phyloP scores from a whole-genome alignment of 352 stramenopile species.

The Pythium myriotylum region DNA sequence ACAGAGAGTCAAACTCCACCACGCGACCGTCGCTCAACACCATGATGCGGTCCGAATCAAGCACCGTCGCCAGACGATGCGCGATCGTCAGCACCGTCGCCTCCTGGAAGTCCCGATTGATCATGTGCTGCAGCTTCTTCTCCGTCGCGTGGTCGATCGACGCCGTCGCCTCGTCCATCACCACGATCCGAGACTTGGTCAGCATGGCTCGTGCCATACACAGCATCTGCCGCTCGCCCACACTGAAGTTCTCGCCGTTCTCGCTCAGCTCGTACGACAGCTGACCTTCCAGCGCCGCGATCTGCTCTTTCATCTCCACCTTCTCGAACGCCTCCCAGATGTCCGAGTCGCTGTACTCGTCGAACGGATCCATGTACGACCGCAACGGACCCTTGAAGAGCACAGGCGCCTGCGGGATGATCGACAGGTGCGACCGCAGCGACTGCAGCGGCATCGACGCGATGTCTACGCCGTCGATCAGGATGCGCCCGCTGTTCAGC shows the following conservation, averaged over 20 bases:
- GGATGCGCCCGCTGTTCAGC: slow-evolving; percentile 27
- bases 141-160: slow-evolving; percentile 43
- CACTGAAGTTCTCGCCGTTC: not conserved
- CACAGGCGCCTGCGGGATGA: slow-evolving; percentile 65
- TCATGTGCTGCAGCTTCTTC: slow-evolving; percentile 58
- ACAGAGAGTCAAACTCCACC: slow-evolving; percentile 86
- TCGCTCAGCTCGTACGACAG: slow-evolving; percentile 6
- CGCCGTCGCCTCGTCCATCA: slow-evolving; percentile 94
- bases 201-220: slow-evolving; percentile 61
- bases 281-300: slow-evolving; percentile 18
- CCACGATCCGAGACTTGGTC: slow-evolving; percentile 73
- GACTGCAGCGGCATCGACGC: slow-evolving; percentile 18
- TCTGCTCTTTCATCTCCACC: slow-evolving; percentile 54
- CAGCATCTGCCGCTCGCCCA: not conserved
- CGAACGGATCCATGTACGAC: too few relatives aligned
- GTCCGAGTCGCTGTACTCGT: slow-evolving; percentile 62
- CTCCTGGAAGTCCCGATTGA: slow-evolving; percentile 86
- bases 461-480: slow-evolving; percentile 35
- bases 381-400: slow-evolving; percentile 84
- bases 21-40: slow-evolving; percentile 86
- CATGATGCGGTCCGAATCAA: slow-evolving; percentile 89
- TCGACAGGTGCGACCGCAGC: slow-evolving; percentile 27
- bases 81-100: slow-evolving; percentile 93
- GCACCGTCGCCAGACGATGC: slow-evolving; percentile 91
- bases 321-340: slow-evolving; percentile 68